A percentile compares a stretch with the other conserved stretches of the same genome.
These are phyloP conservation scores for Cladosporium halotolerans DNA, from an alignment of 2,329 filamentous ascomycete species.

Conservation along the genomic window DNA sequence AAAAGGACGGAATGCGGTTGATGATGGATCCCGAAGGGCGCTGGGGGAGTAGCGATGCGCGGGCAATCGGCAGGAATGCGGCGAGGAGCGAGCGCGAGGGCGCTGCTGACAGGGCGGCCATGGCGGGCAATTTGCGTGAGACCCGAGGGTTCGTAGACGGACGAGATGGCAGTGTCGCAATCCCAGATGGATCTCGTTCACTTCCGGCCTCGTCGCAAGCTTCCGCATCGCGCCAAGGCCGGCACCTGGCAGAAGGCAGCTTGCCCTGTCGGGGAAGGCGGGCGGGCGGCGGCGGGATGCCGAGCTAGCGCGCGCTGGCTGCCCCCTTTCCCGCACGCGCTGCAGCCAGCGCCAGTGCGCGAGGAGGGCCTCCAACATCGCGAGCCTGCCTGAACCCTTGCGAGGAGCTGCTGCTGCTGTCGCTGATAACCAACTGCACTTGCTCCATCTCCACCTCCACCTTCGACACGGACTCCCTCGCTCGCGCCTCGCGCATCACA, in stretches of 20 bases:
- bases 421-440: slow-evolving; percentile 5
- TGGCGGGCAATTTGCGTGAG: slow-evolving; percentile 12
- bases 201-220: too few relatives aligned
- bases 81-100: slow-evolving; percentile 37
- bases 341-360: background rate
- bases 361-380: background rate
- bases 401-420: background rate
- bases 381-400: slow-evolving; percentile 7
- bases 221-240: background rate
- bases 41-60: slow-evolving; percentile 35
- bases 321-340: background rate
- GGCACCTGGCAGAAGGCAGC: background rate
- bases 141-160: too few relatives aligned
- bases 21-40: slow-evolving; percentile 39
- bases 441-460: slow-evolving; percentile 13
- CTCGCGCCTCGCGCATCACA: slow-evolving; percentile 6
- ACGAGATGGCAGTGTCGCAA: too few relatives aligned
- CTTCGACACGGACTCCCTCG: slow-evolving; percentile 7
- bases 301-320: background rate
- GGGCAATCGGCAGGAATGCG: slow-evolving; percentile 49
- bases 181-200: too few relatives aligned
- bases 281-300: background rate
- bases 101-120: slow-evolving; percentile 34
- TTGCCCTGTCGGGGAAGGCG: background rate
- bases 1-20: slow-evolving; percentile 37